Base-by-base conservation (phyloP, 176 grass and related monocot genomes). In the Musa acuminata region DNA sequence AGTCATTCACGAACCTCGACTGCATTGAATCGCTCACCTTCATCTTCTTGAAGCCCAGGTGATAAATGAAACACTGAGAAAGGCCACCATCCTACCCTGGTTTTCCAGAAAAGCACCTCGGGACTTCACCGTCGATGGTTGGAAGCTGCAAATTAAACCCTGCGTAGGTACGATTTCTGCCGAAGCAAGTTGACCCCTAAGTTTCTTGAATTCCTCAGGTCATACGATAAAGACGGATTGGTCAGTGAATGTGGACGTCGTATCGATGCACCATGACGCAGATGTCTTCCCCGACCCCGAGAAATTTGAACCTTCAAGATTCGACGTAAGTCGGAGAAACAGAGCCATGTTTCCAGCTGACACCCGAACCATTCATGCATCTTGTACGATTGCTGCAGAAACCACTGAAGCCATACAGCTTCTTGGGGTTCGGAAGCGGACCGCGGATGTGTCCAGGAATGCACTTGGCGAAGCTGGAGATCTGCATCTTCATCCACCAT, bases 191-290 rank as follows among this genome's bases (percentile, higher is more conserved):
- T 43, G 4, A 43, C 35, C 35, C 3, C 35, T 43, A 43, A 43
- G 25, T 13, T 24, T 8, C 3, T 53, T 25, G 6, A 16, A 8
- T 63, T 13, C 8, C 11, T 0, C 82, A 90, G 88, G 85, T 1
- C 79, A 83, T 64, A 54, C 70, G 21, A 68, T 87, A 64, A 87
- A 85, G 59, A 83, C 85, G 78, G 89, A 83, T 20, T 80, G 80
- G 49, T 85, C 89, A 11, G 80, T 91, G 83, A 87, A 91, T 69
- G 72, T 91, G 70, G 89, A 87, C 70, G 89, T 91, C 51, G 89
- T 91, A 49, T 91, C 89, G 72, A 88, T 91, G 77, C 89, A 91
- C 83, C 89, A 91, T 21, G 89, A 91, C 68, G 77, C 83, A 27
- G 12, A 65, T 53, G 70, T 91, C 29, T 91, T 87, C 89, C 2